Percentiles rank a stretch among this genome's conserved stretches.
Conservation (phyloP, 495 filamentous ascomycete species). For the Usnea hakonensis region DNA sequence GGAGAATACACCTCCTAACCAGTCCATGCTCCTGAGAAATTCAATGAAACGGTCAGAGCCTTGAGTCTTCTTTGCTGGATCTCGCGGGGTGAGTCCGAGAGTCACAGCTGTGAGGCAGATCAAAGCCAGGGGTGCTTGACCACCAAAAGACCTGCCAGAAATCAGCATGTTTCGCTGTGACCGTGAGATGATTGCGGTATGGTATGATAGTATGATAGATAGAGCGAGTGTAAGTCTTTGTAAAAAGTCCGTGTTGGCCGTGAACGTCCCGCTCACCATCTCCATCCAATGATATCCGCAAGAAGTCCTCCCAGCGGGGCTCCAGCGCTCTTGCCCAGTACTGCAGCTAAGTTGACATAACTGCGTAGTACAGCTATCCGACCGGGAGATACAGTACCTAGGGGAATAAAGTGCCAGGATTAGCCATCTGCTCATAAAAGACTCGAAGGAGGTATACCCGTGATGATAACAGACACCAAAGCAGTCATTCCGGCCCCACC, state of each 20-base stretch:
- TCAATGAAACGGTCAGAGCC: too few species aligned
- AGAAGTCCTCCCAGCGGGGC: slow-evolving; percentile 29
- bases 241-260: not conserved
- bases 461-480: slow-evolving; percentile 28
- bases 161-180: too few species aligned
- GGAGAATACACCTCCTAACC: too few species aligned
- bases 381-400: too few species aligned
- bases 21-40: too few species aligned
- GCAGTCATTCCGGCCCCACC: slow-evolving; percentile 28
- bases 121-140: not conserved
- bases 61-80: too few species aligned
- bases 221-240: slow-evolving; percentile 31
- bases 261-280: slow-evolving; percentile 24
- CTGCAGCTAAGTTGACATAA: slow-evolving; percentile 26
- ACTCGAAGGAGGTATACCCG: slow-evolving; percentile 15
- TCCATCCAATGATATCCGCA: slow-evolving; percentile 28
- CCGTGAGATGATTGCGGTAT: too few species aligned
- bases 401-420: too few species aligned
- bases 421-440: slow-evolving; percentile 21
- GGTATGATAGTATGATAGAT: too few species aligned
- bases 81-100: too few species aligned
- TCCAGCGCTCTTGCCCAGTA: slow-evolving; percentile 26
- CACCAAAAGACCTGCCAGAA: not conserved
- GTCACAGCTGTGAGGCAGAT: not conserved
- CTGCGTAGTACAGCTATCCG: slow-evolving; percentile 28